Percentiles rank a stretch among this genome's conserved stretches.
Evolutionary conservation across 2,329 filamentous ascomycete species (phyloP).

Genomic region (Aspergillus arachidicola): DNA sequence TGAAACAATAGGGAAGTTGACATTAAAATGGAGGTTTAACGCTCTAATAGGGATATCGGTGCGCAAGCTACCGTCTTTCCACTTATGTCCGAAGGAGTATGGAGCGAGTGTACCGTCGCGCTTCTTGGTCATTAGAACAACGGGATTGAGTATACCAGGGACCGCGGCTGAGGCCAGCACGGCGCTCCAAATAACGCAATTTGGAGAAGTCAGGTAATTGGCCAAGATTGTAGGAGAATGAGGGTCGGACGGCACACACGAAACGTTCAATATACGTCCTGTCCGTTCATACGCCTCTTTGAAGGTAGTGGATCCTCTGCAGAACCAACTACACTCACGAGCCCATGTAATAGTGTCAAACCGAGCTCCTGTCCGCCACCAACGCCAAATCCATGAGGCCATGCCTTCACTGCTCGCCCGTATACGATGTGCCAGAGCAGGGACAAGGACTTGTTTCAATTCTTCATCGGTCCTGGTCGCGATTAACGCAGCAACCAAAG

Average conservation of each 20-base stretch:
- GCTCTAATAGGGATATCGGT: conserved; percentile 96
- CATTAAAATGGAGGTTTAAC: conserved; percentile 95
- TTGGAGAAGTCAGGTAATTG: conserved; percentile 92
- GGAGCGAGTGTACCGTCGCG: conserved; percentile 75
- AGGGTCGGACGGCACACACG: conserved; percentile 92
- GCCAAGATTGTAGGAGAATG: conserved; percentile 90
- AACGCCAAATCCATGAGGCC: conserved; percentile 74
- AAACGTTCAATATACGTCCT: conserved; percentile 91
- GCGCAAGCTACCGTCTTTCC: conserved; percentile 93
- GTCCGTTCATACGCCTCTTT: conserved; percentile 92
- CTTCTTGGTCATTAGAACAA: conserved; percentile 88
- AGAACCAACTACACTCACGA: conserved; percentile 82
- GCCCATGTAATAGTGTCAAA: conserved; percentile 97
- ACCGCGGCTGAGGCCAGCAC: conserved; percentile 94
- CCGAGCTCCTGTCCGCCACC: conserved; percentile 89
- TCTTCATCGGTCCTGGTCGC: conserved; percentile 92
- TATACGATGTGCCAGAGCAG: conserved; percentile 81
- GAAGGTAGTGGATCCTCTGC: conserved; percentile 88
- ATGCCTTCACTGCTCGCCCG: conserved; percentile 81
- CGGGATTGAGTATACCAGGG: conserved; percentile 92
- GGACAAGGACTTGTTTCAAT: conserved; percentile 79
- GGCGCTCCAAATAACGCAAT: conserved; percentile 98
- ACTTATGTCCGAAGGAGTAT: conserved; percentile 97
- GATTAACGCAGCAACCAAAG: conserved; percentile 82
- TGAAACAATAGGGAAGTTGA: conserved; percentile 90